Evolutionary conservation across 2,329 filamentous ascomycete species (phyloP), one percentile per base, ranked within the genome.

Genomic region (Fusarium decemcellulare): DNA sequence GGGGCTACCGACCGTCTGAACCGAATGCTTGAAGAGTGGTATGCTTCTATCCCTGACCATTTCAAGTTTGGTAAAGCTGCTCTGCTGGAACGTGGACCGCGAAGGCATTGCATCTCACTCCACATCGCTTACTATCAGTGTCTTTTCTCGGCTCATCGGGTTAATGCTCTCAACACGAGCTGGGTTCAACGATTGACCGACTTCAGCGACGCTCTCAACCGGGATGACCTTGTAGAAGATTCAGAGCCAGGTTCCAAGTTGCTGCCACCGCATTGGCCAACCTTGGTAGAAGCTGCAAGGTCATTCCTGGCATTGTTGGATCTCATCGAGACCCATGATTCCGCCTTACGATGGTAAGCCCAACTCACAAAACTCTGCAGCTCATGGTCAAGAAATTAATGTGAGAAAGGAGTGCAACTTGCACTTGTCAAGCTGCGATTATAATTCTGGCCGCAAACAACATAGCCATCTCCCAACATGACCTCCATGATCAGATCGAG

Each of bases 21-120:
- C 8, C 14, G 37, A 6, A 63, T 61, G 61, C 61, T 61, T 4
- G 37, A 51, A 5, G 48, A 61, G 12, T 63, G 57, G 57, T 60
- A 60, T 12, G 44, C n/a, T 12, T 30, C 23, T 29, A 52, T 59
- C 14, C 47, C 47, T 9, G 42, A 55, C 5, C 9, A 40, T 12
- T 60, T 60, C 42, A 47, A n/a, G 6, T 12, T n/a, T 16, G 42
- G 52, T 8, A 47, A 34, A 40, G 50, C 34, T 18, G 27, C 40
- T 23, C 8, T 52, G 4, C 16, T 60, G 14, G 50, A 55, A 16
- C 18, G 3, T 10, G 23, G 6, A 32, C 34, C 40, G 9, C 32
- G 29, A 29, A 60, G 55, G n/a, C 42, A 48, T 37, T 53, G 34
- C 9, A 54, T 60, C 8, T 48, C 34, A 6, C 23, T 61, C 2